Conservation (phyloP, 441 rosid species). For the Raphanus hybrid region DNA sequence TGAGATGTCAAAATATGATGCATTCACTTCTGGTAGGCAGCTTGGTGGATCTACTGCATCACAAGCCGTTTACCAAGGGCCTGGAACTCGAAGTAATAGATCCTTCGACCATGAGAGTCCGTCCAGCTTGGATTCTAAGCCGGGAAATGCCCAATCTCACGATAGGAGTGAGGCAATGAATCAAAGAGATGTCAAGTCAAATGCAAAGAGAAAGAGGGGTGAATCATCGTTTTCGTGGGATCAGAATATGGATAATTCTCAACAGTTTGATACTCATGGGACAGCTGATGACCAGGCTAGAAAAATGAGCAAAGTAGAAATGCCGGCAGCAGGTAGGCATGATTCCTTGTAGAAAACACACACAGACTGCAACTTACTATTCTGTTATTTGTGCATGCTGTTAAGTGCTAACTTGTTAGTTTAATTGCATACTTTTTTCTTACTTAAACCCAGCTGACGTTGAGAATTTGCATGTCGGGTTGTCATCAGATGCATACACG, state of each 20-base stretch:
- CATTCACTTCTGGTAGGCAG: conserved; percentile 71
- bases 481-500: conserved; percentile 56
- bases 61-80: conserved; percentile 80
- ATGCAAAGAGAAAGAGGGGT: conserved; percentile 81
- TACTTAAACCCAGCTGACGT: conserved; percentile 51
- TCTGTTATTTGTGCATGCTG: too few relatives aligned
- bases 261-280: conserved; percentile 52
- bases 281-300: conserved; percentile 55
- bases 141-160: conserved; percentile 87
- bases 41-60: conserved; percentile 70
- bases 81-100: conserved; percentile 70
- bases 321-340: conserved; percentile 52
- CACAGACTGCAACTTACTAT: too few relatives aligned
- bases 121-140: conserved; percentile 88
- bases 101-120: conserved; percentile 97
- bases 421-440: neutral
- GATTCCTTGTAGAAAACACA: too few relatives aligned
- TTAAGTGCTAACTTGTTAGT: too few relatives aligned
- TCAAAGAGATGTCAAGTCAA: conserved; percentile 64
- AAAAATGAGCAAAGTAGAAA: conserved; percentile 70
- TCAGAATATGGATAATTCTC: conserved; percentile 57
- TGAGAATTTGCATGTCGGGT: conserved; percentile 61
- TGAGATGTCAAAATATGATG: conserved; percentile 71
- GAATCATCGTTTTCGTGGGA: conserved; percentile 65
- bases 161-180: conserved; percentile 63